Base-by-base conservation (phyloP, 768 basidiomycete species). In the Trametes punicea region DNA sequence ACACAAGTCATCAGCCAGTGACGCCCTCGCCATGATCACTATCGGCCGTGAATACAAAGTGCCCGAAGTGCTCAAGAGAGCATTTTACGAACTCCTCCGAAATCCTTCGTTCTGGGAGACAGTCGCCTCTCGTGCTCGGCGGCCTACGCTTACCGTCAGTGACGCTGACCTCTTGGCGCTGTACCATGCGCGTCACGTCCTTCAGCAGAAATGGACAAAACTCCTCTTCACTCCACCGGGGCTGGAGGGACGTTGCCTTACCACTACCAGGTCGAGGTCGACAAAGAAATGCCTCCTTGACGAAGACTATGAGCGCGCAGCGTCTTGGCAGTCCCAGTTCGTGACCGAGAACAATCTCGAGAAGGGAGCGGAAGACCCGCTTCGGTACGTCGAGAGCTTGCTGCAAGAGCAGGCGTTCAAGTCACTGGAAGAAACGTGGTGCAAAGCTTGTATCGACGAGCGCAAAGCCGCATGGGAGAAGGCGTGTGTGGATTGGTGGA, bases 81-180 rank as follows among this genome's bases (percentile, higher is more conserved):
- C 75, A 3, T 74, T 71, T 47, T 77, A 77, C 57, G 75, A 78
- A 56, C 63, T 77, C 29, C 59, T 74, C 3, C 66, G 75, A 20
- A 60, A 56, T 8, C 36, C 63, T 9, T 60, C 55, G 8, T 69
- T 71, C 47, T 69, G 66, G 20, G 68, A 70, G 46, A 16, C 9
- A 15, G 34, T 39, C 23, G 18, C 6, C 34, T 10, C 36, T 2
- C n/a, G n/a, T n/a, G n/a, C n/a, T n/a, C 8, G 33, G 4, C 23
- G 48, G 15, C 20, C 2, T 4, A 38, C 13, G 11, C 30, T 48
- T 15, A 11, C 30, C n/a, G 10, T 48, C 31, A 6, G 27, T 2
- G 47, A 48, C 30, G 47, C 47, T 15, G 45, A 46, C 29, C 26
- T 46, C 34, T 23, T 48, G 10, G 31, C 18, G 2, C 33, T 48